Base-by-base conservation (phyloP, 2,329 filamentous ascomycete species). In the Colletotrichum noveboracense region DNA sequence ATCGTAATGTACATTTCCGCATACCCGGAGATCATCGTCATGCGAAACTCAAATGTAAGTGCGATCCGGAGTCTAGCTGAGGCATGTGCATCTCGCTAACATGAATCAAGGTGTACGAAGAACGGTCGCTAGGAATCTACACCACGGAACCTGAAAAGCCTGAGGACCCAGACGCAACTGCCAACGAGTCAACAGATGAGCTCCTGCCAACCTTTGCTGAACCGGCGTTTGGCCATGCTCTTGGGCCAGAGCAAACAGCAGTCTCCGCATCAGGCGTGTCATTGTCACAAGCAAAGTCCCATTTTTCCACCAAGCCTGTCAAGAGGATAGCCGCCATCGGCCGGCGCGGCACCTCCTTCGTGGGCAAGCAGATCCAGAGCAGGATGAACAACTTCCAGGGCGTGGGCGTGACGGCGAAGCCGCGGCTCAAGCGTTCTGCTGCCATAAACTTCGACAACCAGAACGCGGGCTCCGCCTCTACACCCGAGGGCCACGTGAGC, bases 1-100 rank as follows among this genome's bases (percentile, higher is more conserved):
- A 87, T 93, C 71, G 91, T 93, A 85, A 93, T 93, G 90, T 93
- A 93, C 81, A 90, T 93, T 58, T 91, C 91, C 2, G 90, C 89
- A 3, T 93, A 92, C 72, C 92, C 92, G 0, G 88, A 93, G 32
- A 88, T 90, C 36, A 91, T 93, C 74, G 91, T 90, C 2, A 90
- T 93, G 84, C 89, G 93, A 30, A 91, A 93, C 80, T 93, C 92
- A 43, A 72, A 72, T n/a, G 70, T 68, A 28, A 68, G 64, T 61
- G 52, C 1, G 4, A 68, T 48, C 4, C 9, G n/a, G 21, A 36
- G 26, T 36, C 34, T 14, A 61, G 34, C 26, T 18, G 36, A 61
- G 52, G 8, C 62, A 18, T 66, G 24, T 34, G 2, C 55, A 8
- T 28, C 14, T 48, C 10, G 30, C 70, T 72, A 36, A 18, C 36